Conservation (phyloP, 108 stramenopile species). For the Cyclotella distinguenda region DNA sequence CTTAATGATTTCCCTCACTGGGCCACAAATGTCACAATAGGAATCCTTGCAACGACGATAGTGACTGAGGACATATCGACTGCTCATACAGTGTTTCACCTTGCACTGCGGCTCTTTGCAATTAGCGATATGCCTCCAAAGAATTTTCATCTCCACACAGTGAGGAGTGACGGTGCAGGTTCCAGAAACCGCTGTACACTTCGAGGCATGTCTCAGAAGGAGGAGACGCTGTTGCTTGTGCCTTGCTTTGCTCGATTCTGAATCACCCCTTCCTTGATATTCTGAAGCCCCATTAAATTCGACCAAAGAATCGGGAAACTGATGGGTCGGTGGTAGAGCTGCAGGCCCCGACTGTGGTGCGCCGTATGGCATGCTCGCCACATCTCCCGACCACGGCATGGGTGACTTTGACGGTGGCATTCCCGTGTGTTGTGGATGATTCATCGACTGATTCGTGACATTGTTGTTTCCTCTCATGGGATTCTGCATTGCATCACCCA, state of each 20-base stretch:
- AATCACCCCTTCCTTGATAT: slow-evolving; percentile 30
- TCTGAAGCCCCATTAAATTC: slow-evolving; percentile 5
- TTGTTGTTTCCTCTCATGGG: slow-evolving; percentile 10
- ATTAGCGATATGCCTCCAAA: slow-evolving; percentile 98
- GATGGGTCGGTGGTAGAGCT: background rate
- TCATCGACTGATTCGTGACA: slow-evolving; percentile 9
- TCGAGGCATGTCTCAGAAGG: slow-evolving; percentile 95
- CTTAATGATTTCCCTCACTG: slow-evolving; percentile 93
- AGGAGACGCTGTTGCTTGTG: slow-evolving; percentile 98
- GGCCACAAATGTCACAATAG: slow-evolving; percentile 92
- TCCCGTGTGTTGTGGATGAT: slow-evolving; percentile 11
- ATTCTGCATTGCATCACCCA: background rate
- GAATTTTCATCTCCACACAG: slow-evolving; percentile 95
- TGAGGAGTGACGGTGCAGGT: slow-evolving; percentile 92
- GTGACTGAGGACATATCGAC: slow-evolving; percentile 96
- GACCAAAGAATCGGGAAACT: slow-evolving; percentile 8
- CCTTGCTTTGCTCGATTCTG: slow-evolving; percentile 81
- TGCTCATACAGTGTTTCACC: slow-evolving; percentile 96
- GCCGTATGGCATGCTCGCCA: slow-evolving; percentile 7
- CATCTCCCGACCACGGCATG: slow-evolving; percentile 4
- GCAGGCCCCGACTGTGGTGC: background rate
- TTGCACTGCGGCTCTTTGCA: slow-evolving; percentile 94
- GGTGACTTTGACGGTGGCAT: slow-evolving; percentile 9
- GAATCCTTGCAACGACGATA: slow-evolving; percentile 95
- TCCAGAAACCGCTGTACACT: slow-evolving; percentile 80